Evolutionary conservation across 495 filamentous ascomycete genomes (phyloP).

Genomic region (Cryomyces minteri): DNA sequence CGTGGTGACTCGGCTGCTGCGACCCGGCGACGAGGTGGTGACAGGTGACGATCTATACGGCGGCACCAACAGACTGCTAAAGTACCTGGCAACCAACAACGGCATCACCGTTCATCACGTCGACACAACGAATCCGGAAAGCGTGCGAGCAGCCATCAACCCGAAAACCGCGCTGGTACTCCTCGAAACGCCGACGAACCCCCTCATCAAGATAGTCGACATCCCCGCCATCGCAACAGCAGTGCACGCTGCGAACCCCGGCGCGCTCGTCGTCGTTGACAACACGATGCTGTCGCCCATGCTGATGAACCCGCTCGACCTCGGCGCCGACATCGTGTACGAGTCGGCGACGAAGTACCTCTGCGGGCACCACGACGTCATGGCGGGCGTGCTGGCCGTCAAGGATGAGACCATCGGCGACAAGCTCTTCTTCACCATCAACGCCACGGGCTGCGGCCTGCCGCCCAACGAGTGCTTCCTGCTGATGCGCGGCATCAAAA

Average conservation of each 20-base stretch:
- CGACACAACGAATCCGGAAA: constrained; percentile 63
- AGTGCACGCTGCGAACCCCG: constrained; percentile 62
- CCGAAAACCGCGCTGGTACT: constrained; percentile 88
- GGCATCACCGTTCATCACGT: constrained; percentile 92
- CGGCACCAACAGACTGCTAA: constrained; percentile 84
- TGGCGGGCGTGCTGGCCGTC: constrained; percentile 89
- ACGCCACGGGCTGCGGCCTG: constrained; percentile 81
- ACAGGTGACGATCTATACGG: constrained; percentile 96
- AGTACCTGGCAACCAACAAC: constrained; percentile 66
- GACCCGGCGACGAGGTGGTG: constrained; percentile 90
- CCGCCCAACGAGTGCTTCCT: constrained; percentile 93
- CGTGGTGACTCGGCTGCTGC: constrained; percentile 84
- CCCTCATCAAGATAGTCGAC: constrained; percentile 93
- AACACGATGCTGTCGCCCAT: constrained; percentile 98
- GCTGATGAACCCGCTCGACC: constrained; percentile 76
- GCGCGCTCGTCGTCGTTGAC: constrained; percentile 75
- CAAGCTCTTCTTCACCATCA: constrained; percentile 90
- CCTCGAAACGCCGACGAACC: constrained; percentile 91
- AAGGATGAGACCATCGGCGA: constrained; percentile 68
- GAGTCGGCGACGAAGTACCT: constrained; percentile 97
- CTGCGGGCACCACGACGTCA: constrained; percentile 94
- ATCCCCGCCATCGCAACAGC: constrained; percentile 56
- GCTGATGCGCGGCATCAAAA: constrained; percentile 86
- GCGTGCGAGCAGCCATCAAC: constrained; percentile 46
- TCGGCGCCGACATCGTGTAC: constrained; percentile 92